These are phyloP conservation scores for Botrytis aclada DNA, from an alignment of 2,329 filamentous ascomycete species.

Conservation along the genomic window DNA sequence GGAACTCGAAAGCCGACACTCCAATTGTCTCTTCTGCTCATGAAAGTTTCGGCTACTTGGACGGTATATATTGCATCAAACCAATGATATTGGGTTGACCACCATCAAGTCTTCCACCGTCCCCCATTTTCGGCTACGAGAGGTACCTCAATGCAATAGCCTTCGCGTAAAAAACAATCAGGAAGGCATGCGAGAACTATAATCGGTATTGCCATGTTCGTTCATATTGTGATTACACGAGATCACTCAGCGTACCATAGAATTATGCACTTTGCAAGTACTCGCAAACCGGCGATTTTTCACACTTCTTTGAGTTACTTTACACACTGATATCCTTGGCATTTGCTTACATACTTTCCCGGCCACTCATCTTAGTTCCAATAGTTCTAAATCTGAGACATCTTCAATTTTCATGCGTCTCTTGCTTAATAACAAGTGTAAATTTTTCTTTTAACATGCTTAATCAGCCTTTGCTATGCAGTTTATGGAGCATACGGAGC, in stretches of 20 bases:
- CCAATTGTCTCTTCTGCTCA: neutral
- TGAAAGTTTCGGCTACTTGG: neutral
- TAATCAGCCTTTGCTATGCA: slow-evolving; percentile 1
- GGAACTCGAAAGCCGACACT: neutral
- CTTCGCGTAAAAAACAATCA: neutral
- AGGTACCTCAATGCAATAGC: neutral
- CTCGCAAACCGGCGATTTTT: neutral
- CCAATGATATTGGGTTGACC: neutral
- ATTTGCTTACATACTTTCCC: neutral
- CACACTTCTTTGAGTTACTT: neutral
- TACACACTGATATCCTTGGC: neutral
- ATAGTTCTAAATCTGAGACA: neutral
- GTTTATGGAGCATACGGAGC: neutral
- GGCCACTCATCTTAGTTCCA: neutral
- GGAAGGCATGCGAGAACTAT: neutral
- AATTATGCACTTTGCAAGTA: neutral
- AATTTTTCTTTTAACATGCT: neutral
- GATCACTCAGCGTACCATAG: neutral
- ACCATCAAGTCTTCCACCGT: neutral
- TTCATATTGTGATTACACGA: neutral
- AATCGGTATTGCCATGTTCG: neutral
- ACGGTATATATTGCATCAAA: neutral
- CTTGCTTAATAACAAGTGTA: neutral
- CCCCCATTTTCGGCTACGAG: neutral
- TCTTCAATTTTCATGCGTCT: slow-evolving; percentile 2